These are phyloP conservation scores for Hortiboletus campestris DNA, from an alignment of 768 basidiomycete species.

Conservation along the genomic window DNA sequence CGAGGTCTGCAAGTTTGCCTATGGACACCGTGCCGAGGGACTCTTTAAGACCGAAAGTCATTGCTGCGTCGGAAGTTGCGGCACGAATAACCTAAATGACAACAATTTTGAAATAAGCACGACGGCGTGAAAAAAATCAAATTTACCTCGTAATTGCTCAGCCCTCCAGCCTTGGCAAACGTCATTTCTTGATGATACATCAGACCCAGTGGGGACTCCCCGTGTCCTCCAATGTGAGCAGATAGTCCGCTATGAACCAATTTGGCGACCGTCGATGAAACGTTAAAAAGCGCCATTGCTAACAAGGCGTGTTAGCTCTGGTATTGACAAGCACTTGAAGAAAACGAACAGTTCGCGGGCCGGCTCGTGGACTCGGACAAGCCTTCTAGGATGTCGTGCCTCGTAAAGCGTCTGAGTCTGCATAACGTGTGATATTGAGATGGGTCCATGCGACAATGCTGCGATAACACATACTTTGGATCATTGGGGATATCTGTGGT, in stretches of 20 bases:
- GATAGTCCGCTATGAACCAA: slow-evolving; percentile 64
- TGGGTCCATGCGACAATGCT: neutral
- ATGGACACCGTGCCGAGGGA: slow-evolving; percentile 61
- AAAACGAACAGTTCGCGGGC: slow-evolving; percentile 53
- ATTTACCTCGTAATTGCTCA: slow-evolving; percentile 66
- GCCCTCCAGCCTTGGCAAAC: slow-evolving; percentile 60
- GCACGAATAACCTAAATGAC: slow-evolving; percentile 56
- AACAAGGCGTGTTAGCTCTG: neutral
- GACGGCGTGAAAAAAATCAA: neutral
- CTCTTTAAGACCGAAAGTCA: slow-evolving; percentile 57
- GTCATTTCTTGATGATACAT: slow-evolving; percentile 78
- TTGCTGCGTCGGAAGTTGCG: slow-evolving; percentile 64
- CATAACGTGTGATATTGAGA: neutral
- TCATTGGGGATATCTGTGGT: slow-evolving; percentile 62
- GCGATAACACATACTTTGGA: slow-evolving; percentile 48
- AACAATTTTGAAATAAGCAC: neutral
- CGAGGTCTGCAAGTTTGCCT: slow-evolving; percentile 71
- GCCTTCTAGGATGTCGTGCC: slow-evolving; percentile 61
- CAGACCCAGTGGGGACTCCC: slow-evolving; percentile 68
- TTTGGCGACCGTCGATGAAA: slow-evolving; percentile 62
- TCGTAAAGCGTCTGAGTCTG: slow-evolving; percentile 61
- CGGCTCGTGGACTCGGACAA: slow-evolving; percentile 60
- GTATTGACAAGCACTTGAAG: neutral
- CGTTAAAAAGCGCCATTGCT: slow-evolving; percentile 70
- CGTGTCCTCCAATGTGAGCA: slow-evolving; percentile 72